A percentile compares a stretch with the other conserved stretches of the same genome.
Evolutionary conservation across 164 flowering plant species (phyloP).

Genomic region (Vitis cinerea): DNA sequence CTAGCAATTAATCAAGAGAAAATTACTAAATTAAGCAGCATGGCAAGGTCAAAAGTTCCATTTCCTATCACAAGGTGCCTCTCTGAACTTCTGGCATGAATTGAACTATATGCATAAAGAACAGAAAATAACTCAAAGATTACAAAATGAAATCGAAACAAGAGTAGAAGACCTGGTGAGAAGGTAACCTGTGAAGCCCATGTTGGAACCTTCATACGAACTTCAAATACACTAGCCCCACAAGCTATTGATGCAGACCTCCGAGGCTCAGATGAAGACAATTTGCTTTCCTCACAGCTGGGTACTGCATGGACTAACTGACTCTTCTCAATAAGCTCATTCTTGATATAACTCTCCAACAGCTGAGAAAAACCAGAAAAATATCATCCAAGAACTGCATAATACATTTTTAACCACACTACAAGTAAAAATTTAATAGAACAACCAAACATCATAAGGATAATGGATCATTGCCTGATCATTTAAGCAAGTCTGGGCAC

Average conservation of each 20-base stretch:
- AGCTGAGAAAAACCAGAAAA: constrained; percentile 31
- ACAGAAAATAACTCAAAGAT: too few species aligned
- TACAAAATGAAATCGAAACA: not conserved
- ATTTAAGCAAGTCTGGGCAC: constrained; percentile 90
- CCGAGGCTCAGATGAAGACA: constrained; percentile 59
- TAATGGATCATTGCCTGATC: constrained; percentile 58
- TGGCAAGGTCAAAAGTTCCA: not conserved
- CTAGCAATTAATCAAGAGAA: not conserved
- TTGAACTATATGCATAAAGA: not conserved
- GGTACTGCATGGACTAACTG: constrained; percentile 66
- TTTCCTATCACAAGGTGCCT: not conserved
- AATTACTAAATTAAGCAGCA: not conserved
- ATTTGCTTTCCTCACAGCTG: constrained; percentile 45
- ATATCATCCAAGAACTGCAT: not conserved
- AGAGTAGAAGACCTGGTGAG: not conserved
- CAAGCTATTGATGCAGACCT: constrained; percentile 80
- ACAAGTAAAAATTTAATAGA: too few species aligned
- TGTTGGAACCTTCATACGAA: constrained; percentile 75
- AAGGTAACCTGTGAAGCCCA: constrained; percentile 88
- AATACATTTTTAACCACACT: not conserved
- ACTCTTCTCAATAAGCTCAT: constrained; percentile 74
- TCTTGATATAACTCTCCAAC: constrained; percentile 84
- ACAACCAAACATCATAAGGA: not conserved
- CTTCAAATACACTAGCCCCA: constrained; percentile 88
- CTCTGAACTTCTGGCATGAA: too few species aligned